These are phyloP conservation scores for Podila clonocystis DNA, from an alignment of 192 early-diverging fungal species.

Conservation along the genomic window DNA sequence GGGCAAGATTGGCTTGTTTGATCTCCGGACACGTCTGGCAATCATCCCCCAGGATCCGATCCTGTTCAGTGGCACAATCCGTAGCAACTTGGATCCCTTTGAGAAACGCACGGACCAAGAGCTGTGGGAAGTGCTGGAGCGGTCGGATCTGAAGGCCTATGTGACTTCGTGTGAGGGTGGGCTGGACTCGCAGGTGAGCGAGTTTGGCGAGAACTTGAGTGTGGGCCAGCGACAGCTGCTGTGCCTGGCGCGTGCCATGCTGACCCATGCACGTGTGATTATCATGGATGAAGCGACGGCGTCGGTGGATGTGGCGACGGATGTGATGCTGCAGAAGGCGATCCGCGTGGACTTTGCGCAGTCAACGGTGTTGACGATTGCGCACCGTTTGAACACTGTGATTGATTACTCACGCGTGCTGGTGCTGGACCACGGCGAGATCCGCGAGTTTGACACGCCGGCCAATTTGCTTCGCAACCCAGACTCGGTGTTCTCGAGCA, in stretches of 20 bases:
- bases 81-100: constrained; percentile 87
- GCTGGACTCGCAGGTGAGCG: constrained; percentile 65
- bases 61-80: constrained; percentile 77
- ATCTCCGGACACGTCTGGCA: constrained; percentile 72
- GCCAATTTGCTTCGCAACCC: constrained; percentile 55
- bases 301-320: constrained; percentile 72
- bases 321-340: constrained; percentile 70
- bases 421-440: constrained; percentile 54
- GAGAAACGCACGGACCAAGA: constrained; percentile 67
- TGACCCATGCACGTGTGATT: constrained; percentile 68
- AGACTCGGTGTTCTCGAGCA: constrained; percentile 58
- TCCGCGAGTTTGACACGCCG: constrained; percentile 64
- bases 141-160: constrained; percentile 62
- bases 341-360: constrained; percentile 64
- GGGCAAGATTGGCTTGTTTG: constrained; percentile 75
- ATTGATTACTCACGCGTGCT: constrained; percentile 55
- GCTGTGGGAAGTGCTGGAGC: constrained; percentile 74
- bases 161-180: constrained; percentile 52
- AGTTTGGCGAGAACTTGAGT: constrained; percentile 80
- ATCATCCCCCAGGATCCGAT: constrained; percentile 86
- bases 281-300: constrained; percentile 64
- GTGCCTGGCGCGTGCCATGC: constrained; percentile 83
- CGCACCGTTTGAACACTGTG: constrained; percentile 65
- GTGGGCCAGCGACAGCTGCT: constrained; percentile 88
- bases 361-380: constrained; percentile 69